A percentile compares a stretch with the other conserved stretches of the same genome.
These are phyloP conservation scores for Prinsepia uniflora DNA, from an alignment of 306 rosid genomes.

Conservation along the genomic window DNA sequence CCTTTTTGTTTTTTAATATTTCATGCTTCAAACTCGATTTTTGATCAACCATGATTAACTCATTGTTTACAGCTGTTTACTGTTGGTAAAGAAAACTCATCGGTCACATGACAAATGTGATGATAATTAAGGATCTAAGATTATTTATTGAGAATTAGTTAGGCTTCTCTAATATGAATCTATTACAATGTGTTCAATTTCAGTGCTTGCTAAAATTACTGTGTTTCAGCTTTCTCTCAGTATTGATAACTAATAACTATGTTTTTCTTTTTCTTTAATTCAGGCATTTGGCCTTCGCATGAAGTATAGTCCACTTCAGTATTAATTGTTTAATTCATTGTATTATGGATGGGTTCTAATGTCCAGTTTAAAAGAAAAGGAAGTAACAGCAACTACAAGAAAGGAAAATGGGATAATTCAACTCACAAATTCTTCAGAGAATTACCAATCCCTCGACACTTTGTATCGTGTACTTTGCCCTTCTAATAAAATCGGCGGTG, in stretches of 20 bases:
- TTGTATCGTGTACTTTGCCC: conserved; percentile 37
- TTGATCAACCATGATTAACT: no score
- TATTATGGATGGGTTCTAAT: conserved; percentile 27
- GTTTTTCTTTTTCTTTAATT: background rate
- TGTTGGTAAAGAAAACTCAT: no score
- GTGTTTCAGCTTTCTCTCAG: background rate
- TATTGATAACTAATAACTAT: no score
- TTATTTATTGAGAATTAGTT: no score
- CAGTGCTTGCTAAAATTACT: background rate
- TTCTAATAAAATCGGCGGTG: conserved; percentile 35
- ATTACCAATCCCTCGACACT: conserved; percentile 25
- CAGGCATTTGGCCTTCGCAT: background rate
- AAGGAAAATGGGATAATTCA: conserved; percentile 25
- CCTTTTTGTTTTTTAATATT: background rate
- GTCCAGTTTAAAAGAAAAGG: conserved; percentile 31
- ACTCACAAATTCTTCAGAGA: conserved; percentile 9
- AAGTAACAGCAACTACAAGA: background rate
- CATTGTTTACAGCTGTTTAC: no score
- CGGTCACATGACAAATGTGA: no score
- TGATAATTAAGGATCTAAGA: no score
- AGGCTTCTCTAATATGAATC: no score
- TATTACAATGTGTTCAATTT: background rate
- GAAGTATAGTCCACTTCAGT: background rate
- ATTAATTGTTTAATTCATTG: background rate
- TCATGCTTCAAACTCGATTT: background rate